Conservation (phyloP, 2,329 filamentous ascomycete species). For the Drechslera avenae region DNA sequence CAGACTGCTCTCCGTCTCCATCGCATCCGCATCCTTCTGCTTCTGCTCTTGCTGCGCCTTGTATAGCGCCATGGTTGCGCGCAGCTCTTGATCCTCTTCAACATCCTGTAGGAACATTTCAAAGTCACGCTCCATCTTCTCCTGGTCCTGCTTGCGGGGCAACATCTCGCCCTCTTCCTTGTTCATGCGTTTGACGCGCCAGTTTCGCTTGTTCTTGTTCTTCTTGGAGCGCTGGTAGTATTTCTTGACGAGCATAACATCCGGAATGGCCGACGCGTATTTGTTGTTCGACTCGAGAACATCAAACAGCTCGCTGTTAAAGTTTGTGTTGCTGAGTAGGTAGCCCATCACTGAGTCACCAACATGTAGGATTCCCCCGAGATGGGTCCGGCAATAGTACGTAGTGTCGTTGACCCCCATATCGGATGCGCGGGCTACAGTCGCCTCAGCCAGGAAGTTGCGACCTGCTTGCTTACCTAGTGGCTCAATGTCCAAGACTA, state of each 20-base stretch:
- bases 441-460: constrained; percentile 84
- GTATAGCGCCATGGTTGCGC: constrained; percentile 84
- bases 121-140: constrained; percentile 88
- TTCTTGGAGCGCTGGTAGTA: constrained; percentile 86
- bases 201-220: constrained; percentile 69
- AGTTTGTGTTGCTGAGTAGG: constrained; percentile 84
- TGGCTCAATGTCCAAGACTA: constrained; percentile 92
- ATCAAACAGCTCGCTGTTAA: constrained; percentile 87
- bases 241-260: constrained; percentile 97
- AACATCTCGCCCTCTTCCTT: constrained; percentile 87
- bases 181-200: constrained; percentile 92
- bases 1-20: constrained; percentile 67
- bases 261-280: constrained; percentile 80
- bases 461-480: constrained; percentile 76
- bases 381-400: constrained; percentile 88
- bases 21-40: constrained; percentile 65
- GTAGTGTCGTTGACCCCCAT: constrained; percentile 84
- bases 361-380: constrained; percentile 81
- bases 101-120: constrained; percentile 97
- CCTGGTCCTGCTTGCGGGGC: constrained; percentile 85
- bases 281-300: constrained; percentile 76
- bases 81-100: constrained; percentile 89
- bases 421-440: constrained; percentile 84
- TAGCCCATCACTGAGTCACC: constrained; percentile 97
- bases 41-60: constrained; percentile 66